Conservation (phyloP, 768 basidiomycete species). For the Phaffia australis region DNA sequence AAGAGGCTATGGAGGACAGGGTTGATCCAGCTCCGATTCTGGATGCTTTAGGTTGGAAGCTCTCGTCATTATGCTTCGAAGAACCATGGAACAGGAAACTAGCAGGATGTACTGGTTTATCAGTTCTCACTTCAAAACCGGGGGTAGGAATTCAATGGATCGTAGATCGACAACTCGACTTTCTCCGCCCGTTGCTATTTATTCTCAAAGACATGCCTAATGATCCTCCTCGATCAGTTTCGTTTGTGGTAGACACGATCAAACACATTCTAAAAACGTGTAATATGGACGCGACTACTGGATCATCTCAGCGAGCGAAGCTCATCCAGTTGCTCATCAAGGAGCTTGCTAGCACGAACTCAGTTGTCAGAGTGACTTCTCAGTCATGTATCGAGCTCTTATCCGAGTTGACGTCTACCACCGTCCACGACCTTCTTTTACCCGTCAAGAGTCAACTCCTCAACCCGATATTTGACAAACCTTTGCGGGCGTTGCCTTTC, state of each 20-base stretch:
- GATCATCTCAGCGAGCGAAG: slow-evolving; percentile 41
- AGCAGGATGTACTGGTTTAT: slow-evolving; percentile 78
- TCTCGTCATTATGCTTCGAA: slow-evolving; percentile 77
- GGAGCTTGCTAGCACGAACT: slow-evolving; percentile 77
- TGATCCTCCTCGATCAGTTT: slow-evolving; percentile 71
- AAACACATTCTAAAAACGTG: slow-evolving; percentile 37
- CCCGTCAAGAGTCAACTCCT: slow-evolving; percentile 78
- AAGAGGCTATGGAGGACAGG: slow-evolving; percentile 14
- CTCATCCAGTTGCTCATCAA: slow-evolving; percentile 44
- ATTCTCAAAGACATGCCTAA: slow-evolving; percentile 88
- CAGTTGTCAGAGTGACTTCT: slow-evolving; percentile 69
- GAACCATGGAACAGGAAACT: slow-evolving; percentile 81
- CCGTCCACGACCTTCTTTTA: slow-evolving; percentile 65
- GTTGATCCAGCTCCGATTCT: slow-evolving; percentile 43
- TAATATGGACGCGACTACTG: slow-evolving; percentile 26
- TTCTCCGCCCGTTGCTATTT: slow-evolving; percentile 78
- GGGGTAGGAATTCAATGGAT: slow-evolving; percentile 68
- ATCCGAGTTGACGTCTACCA: slow-evolving; percentile 58
- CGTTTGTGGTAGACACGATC: slow-evolving; percentile 68
- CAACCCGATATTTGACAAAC: slow-evolving; percentile 86
- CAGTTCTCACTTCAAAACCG: slow-evolving; percentile 61
- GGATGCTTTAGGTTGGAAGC: slow-evolving; percentile 70
- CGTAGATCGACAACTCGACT: slow-evolving; percentile 74
- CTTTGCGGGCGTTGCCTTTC: slow-evolving; percentile 85
- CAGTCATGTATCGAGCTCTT: slow-evolving; percentile 71